Percentiles rank a stretch among this genome's conserved stretches.
phyloP scores from a whole-genome alignment of 2,329 filamentous ascomycete species.

The Colletotrichum zoysiae region DNA sequence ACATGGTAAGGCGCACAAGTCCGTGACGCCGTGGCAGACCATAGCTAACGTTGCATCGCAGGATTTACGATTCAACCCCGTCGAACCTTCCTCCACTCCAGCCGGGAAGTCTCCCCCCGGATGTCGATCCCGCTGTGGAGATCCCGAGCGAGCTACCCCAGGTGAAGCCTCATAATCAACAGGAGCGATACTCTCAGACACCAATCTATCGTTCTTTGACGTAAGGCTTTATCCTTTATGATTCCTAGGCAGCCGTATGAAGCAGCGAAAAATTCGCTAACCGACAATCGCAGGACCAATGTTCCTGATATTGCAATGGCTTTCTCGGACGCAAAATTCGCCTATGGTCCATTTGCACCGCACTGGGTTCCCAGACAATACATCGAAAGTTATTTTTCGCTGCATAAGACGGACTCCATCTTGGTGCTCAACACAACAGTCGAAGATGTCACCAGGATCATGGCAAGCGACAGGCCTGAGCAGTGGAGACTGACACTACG shows the following conservation, averaged over 20 bases:
- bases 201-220: conserved; percentile 66
- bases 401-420: conserved; percentile 59
- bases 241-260: neutral
- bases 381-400: conserved; percentile 67
- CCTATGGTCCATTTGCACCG: conserved; percentile 68
- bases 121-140: conserved; percentile 59
- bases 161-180: conserved; percentile 54
- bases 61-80: conserved; percentile 65
- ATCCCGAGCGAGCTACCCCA: conserved; percentile 58
- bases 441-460: conserved; percentile 58
- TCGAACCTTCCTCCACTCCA: conserved; percentile 49
- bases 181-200: conserved; percentile 61
- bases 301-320: conserved; percentile 69
- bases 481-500: conserved; percentile 63
- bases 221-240: conserved; percentile 49
- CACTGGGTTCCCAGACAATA: conserved; percentile 68
- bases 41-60: conserved; percentile 42
- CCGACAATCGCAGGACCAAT: conserved; percentile 58
- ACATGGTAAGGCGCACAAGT: conserved; percentile 53
- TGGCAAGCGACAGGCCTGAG: conserved; percentile 36
- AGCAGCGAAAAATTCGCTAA: neutral
- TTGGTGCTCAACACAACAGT: conserved; percentile 65
- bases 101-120: conserved; percentile 59
- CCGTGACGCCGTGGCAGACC: neutral
- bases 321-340: conserved; percentile 65